These are phyloP conservation scores for Marasmius fiardii DNA, from an alignment of 1,284 basidiomycete genomes.

Conservation along the genomic window DNA sequence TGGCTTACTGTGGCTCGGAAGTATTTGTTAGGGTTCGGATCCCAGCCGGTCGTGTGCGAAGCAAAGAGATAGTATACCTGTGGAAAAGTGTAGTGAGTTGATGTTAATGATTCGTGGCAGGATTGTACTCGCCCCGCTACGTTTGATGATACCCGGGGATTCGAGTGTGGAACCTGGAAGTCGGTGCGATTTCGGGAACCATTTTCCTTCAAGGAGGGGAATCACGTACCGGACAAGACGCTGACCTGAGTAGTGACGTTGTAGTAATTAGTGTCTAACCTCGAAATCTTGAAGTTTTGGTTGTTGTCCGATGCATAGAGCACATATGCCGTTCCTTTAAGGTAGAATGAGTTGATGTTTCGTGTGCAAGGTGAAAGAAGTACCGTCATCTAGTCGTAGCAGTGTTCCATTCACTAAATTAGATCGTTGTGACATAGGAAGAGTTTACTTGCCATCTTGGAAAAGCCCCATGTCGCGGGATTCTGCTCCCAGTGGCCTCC, in stretches of 20 bases:
- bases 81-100: neutral
- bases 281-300: constrained; percentile 65
- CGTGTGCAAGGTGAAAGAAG: neutral
- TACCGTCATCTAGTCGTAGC: constrained; percentile 37
- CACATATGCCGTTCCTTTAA: constrained; percentile 43
- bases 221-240: constrained; percentile 39
- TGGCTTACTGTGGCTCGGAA: constrained; percentile 46
- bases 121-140: constrained; percentile 39
- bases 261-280: constrained; percentile 54
- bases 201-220: neutral
- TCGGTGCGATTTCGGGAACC: neutral
- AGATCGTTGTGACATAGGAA: neutral
- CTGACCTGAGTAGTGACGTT: constrained; percentile 48
- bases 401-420: neutral
- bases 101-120: neutral
- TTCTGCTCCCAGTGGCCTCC: constrained; percentile 54
- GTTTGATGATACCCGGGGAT: constrained; percentile 59
- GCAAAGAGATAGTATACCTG: constrained; percentile 59
- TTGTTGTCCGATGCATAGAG: constrained; percentile 68
- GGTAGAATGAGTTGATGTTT: neutral
- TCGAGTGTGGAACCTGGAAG: constrained; percentile 51
- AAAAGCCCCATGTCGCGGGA: constrained; percentile 60
- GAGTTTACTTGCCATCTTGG: constrained; percentile 42
- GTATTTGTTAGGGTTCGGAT: constrained; percentile 48
- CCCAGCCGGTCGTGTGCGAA: constrained; percentile 45